Percentiles rank a stretch among this genome's conserved stretches.
Evolutionary conservation across 148 eudicot species (phyloP).

Genomic region (Dysphania ambrosioides): DNA sequence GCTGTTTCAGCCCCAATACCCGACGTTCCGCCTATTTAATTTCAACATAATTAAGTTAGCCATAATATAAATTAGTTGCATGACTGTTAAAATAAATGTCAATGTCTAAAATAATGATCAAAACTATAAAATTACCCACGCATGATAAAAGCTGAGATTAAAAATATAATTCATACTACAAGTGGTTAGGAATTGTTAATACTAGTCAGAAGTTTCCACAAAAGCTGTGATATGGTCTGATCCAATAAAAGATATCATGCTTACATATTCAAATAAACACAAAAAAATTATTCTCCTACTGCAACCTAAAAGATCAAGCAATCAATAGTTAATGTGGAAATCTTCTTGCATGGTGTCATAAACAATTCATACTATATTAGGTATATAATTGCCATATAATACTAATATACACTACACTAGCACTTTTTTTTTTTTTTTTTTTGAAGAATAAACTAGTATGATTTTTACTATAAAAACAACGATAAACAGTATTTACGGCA

Average conservation of each 20-base stretch:
- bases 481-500: too few relatives aligned
- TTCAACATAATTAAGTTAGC: background rate
- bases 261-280: conserved; percentile 2
- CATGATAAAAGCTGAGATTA: conserved; percentile 18
- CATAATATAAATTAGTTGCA: background rate
- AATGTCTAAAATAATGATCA: background rate
- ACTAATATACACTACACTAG: too few relatives aligned
- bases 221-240: conserved; percentile 30
- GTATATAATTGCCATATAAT: too few relatives aligned
- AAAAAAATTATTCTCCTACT: conserved; percentile 3
- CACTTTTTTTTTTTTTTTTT: too few relatives aligned
- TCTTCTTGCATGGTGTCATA: too few relatives aligned
- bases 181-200: conserved; percentile 23
- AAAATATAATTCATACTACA: background rate
- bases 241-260: conserved; percentile 27
- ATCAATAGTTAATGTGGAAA: conserved; percentile 13
- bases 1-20: conserved; percentile 93
- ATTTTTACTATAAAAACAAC: too few relatives aligned
- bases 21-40: conserved; percentile 68
- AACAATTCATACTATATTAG: too few relatives aligned
- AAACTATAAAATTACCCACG: conserved; percentile 4
- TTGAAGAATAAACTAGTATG: too few relatives aligned
- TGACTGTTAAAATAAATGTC: background rate
- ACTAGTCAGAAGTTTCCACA: conserved; percentile 28
- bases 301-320: background rate